Evolutionary conservation across 805 yeast genomes (phyloP).

Genomic region (Zygoascus biomembranicola): DNA sequence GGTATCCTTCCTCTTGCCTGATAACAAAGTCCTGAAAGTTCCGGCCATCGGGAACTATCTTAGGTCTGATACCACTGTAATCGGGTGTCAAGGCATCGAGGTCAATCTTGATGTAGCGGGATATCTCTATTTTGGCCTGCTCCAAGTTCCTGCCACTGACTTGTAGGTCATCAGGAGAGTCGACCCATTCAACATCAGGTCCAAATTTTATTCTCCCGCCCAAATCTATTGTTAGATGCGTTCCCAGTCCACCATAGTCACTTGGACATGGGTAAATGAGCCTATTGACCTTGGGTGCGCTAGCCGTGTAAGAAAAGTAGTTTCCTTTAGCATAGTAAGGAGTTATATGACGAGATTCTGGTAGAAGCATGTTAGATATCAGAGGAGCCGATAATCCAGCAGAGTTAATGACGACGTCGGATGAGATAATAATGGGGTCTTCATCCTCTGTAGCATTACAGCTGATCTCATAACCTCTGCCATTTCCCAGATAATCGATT

Average conservation of each 20-base stretch:
- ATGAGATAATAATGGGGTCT: conserved; percentile 23
- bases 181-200: conserved; percentile 82
- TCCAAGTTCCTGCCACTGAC: conserved; percentile 36
- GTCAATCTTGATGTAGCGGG: conserved; percentile 55
- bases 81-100: conserved; percentile 48
- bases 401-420: conserved; percentile 59
- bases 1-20: conserved; percentile 57
- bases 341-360: conserved; percentile 46
- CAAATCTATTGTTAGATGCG: conserved; percentile 76
- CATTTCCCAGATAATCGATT: conserved; percentile 19
- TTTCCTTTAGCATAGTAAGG: conserved; percentile 79
- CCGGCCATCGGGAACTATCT: conserved; percentile 38
- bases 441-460: conserved; percentile 16
- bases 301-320: conserved; percentile 52
- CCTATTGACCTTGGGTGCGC: conserved; percentile 43
- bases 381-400: conserved; percentile 74
- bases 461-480: conserved; percentile 17
- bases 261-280: conserved; percentile 74
- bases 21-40: conserved; percentile 68
- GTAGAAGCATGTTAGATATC: conserved; percentile 64
- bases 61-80: conserved; percentile 82
- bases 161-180: conserved; percentile 22
- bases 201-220: conserved; percentile 79
- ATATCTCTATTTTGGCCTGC: conserved; percentile 50
- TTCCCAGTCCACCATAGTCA: conserved; percentile 71